Conservation (phyloP, 805 yeast species). For the Tetrapisispora taiwanensis region DNA sequence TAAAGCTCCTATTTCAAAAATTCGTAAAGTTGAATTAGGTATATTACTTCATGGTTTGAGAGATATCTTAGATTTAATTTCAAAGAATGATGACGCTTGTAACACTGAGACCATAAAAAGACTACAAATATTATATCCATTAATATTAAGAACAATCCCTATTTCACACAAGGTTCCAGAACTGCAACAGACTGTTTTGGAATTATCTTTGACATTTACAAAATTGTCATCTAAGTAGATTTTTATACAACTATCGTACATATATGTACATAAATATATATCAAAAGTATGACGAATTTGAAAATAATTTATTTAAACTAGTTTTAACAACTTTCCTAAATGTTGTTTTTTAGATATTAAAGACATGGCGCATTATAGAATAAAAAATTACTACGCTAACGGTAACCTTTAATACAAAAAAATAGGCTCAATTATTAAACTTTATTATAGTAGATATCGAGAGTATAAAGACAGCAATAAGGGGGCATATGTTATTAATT, state of each 20-base stretch:
- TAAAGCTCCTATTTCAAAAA: slow-evolving; percentile 52
- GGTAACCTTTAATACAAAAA: too few relatives aligned
- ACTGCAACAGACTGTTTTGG: slow-evolving; percentile 20
- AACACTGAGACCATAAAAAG: slow-evolving; percentile 6
- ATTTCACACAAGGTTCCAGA: slow-evolving; percentile 25
- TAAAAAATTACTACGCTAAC: too few relatives aligned
- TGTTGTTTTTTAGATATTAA: too few relatives aligned
- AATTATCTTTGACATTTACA: slow-evolving; percentile 21
- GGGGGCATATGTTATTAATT: too few relatives aligned
- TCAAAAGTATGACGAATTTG: too few relatives aligned
- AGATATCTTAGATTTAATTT: slow-evolving; percentile 15
- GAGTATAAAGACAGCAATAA: too few relatives aligned
- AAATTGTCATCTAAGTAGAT: slow-evolving; percentile 11
- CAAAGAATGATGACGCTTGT: background rate
- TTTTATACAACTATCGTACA: background rate
- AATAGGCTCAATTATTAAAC: too few relatives aligned
- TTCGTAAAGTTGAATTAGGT: slow-evolving; percentile 56
- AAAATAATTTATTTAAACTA: too few relatives aligned
- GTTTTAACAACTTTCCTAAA: too few relatives aligned
- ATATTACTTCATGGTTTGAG: slow-evolving; percentile 37
- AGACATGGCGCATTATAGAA: too few relatives aligned
- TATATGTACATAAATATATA: too few relatives aligned
- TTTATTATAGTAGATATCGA: too few relatives aligned
- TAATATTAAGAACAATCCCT: slow-evolving; percentile 26
- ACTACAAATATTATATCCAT: slow-evolving; percentile 20